Conservation (phyloP, 768 basidiomycete species). For the Xerocomellus amylosporus region DNA sequence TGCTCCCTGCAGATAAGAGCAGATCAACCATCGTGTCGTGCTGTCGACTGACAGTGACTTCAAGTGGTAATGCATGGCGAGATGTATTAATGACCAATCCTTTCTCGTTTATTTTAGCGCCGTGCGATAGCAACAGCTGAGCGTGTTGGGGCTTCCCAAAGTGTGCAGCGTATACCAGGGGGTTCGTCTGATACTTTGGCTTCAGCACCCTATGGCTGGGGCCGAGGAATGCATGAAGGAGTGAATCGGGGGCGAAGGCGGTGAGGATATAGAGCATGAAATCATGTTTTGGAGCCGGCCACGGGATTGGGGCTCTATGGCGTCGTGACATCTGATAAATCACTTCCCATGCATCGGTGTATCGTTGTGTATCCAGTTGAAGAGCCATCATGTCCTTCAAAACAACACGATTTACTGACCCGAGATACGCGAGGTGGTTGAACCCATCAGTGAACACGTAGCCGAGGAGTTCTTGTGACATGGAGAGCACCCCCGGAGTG, state of each 20-base stretch:
- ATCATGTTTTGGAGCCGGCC: constrained; percentile 3
- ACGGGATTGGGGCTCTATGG: background rate
- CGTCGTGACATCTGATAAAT: background rate
- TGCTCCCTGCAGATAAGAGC: background rate
- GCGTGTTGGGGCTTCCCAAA: constrained; percentile 7
- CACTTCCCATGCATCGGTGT: constrained; percentile 1
- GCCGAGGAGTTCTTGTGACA: constrained; percentile 1
- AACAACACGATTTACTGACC: background rate
- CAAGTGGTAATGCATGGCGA: background rate
- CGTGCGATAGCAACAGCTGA: background rate
- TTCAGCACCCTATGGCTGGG: background rate
- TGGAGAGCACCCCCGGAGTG: background rate
- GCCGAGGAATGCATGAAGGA: constrained; percentile 3
- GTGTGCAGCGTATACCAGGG: constrained; percentile 10
- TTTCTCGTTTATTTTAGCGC: constrained; percentile 2
- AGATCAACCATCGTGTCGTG: constrained; percentile 1
- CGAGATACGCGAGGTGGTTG: constrained; percentile 5
- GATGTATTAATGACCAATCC: constrained; percentile 4
- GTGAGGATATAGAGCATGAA: constrained; percentile 8
- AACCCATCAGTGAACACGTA: constrained; percentile 5
- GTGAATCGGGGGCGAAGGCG: background rate
- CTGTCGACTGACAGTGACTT: constrained; percentile 5
- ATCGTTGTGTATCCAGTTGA: background rate
- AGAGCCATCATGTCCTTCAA: constrained; percentile 1
- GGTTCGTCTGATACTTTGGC: constrained; percentile 1